Base-by-base conservation (phyloP, 768 basidiomycete species). In the Lentinus tigrinus region DNA sequence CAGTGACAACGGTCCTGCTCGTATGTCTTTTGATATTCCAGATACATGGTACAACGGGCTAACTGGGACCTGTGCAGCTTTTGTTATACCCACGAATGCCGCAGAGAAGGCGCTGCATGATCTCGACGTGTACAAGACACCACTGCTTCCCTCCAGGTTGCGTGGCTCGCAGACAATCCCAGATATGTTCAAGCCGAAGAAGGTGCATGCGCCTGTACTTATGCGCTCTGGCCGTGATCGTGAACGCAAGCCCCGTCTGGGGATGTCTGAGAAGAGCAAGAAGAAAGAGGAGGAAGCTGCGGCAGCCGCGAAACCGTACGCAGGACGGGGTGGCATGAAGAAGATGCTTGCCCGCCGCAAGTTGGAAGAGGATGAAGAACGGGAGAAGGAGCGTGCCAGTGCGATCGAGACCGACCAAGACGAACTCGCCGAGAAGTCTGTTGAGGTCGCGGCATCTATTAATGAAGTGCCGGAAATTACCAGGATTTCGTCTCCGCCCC, bases 271-370 rank as follows among this genome's bases (percentile, higher is more conserved):
- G 54, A 65, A 64, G 54, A 49, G 64, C 31, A 73, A 77, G 67
- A 66, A 66, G 5, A 70, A 67, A 46, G 70, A 78, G 64, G 66
- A 72, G 39, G 70, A 69, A 36, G 70, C 57, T 23, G 68, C 75
- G 17, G 71, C 76, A 14, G 85, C 84, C 60, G 80, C 79, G 19
- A 91, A 91, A 65, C 90, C 90, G 3, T 92, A 92, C 64, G 85
- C 88, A 1, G 90, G 89, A 7, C 82, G 84, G 60, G 87, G 89
- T 52, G 88, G 88, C 0, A 85, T 90, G 80, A 90, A 87, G 76
- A 91, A 87, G 66, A 73, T 89, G 69, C 70, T 91, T 38, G 85
- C 87, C 21, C 80, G 82, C 62, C 76, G 85, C 48, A 81, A 80
- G 66, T 72, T 76, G 60, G 87, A 88, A 67, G 82, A 76, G 40